Conservation (phyloP, 495 filamentous ascomycete species). For the Trypethelium eluteriae region DNA sequence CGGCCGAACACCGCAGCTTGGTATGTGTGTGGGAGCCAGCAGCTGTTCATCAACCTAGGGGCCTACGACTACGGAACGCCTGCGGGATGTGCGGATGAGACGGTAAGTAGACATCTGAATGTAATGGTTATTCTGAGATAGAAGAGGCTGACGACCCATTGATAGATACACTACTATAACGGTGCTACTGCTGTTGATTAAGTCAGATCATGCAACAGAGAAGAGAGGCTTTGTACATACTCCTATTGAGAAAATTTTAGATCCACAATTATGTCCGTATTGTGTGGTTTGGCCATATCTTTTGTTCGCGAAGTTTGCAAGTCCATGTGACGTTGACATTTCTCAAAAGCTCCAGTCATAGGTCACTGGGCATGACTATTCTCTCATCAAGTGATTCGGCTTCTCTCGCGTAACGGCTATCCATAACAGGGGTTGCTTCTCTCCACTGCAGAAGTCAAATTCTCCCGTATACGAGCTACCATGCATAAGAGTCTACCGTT, state of each 20-base stretch:
- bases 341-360: too few relatives aligned
- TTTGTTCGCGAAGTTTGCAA: too few relatives aligned
- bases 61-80: slow-evolving; percentile 53
- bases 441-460: too few relatives aligned
- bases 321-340: too few relatives aligned
- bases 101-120: slow-evolving; percentile 35
- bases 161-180: slow-evolving; percentile 9
- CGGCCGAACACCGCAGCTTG: slow-evolving; percentile 51
- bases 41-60: slow-evolving; percentile 52
- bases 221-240: too few relatives aligned
- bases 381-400: too few relatives aligned
- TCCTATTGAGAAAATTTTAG: neutral
- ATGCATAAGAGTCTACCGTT: slow-evolving; percentile 16
- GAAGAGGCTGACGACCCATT: neutral
- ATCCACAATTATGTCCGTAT: neutral
- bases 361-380: too few relatives aligned
- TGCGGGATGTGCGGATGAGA: slow-evolving; percentile 51
- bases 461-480: slow-evolving; percentile 3
- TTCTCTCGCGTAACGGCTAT: too few relatives aligned
- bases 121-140: neutral
- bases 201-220: neutral
- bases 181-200: slow-evolving; percentile 7
- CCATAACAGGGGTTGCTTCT: too few relatives aligned
- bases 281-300: neutral
- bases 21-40: slow-evolving; percentile 49